These are phyloP conservation scores for Phytophthora sp. DNA, from an alignment of 352 stramenopile species.

Conservation along the genomic window DNA sequence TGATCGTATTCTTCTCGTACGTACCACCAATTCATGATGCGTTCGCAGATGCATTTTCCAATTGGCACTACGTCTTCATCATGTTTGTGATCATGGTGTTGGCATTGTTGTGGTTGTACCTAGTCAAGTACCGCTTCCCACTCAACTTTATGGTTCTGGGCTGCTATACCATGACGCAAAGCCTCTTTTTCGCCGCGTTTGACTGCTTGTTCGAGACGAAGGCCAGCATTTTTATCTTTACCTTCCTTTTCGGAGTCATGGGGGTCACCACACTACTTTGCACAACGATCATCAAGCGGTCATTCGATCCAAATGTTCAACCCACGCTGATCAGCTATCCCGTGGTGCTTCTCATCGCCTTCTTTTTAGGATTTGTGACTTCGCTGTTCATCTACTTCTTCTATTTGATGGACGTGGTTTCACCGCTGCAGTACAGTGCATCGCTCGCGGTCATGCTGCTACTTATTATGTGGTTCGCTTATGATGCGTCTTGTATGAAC, in stretches of 20 bases:
- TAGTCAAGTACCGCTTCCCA: slow-evolving; percentile 76
- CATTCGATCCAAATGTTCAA: slow-evolving; percentile 35
- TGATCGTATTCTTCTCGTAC: slow-evolving; percentile 53
- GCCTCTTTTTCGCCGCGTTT: slow-evolving; percentile 61
- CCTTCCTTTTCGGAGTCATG: slow-evolving; percentile 70
- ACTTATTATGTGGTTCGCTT: slow-evolving; percentile 85
- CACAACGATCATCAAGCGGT: slow-evolving; percentile 51
- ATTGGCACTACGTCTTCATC: slow-evolving; percentile 61
- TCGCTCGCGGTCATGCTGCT: slow-evolving; percentile 62
- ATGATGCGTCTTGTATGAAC: slow-evolving; percentile 82
- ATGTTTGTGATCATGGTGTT: slow-evolving; percentile 61
- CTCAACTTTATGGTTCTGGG: slow-evolving; percentile 72
- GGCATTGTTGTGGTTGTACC: slow-evolving; percentile 69
- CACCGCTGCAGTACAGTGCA: slow-evolving; percentile 54
- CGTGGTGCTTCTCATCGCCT: slow-evolving; percentile 54
- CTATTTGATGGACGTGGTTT: slow-evolving; percentile 59
- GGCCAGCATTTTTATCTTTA: slow-evolving; percentile 70
- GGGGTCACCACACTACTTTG: slow-evolving; percentile 60
- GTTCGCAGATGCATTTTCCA: slow-evolving; percentile 42
- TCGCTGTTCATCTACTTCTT: slow-evolving; percentile 70
- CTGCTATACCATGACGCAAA: slow-evolving; percentile 66
- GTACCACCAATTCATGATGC: slow-evolving; percentile 25
- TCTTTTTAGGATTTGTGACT: slow-evolving; percentile 60
- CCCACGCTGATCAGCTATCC: slow-evolving; percentile 64
- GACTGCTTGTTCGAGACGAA: slow-evolving; percentile 66